Percentiles rank a stretch among this genome's conserved stretches.
Conservation (phyloP, 2,329 filamentous ascomycete species). For the Colletotrichum plurivorum region DNA sequence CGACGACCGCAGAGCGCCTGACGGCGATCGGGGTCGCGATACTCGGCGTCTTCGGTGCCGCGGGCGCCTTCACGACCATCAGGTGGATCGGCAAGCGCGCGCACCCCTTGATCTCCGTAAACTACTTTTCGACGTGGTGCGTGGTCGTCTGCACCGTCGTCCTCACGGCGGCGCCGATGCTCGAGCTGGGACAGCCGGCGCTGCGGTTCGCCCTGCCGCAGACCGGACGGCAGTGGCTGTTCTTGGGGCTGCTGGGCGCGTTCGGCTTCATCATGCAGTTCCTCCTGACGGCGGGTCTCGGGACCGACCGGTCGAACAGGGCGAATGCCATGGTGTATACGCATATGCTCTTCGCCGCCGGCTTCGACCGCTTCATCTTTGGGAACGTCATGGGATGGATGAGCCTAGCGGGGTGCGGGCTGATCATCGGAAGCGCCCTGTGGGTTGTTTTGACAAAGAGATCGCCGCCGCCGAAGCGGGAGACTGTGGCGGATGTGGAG, state of each 20-base stretch:
- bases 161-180: constrained; percentile 66
- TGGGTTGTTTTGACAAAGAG: constrained; percentile 64
- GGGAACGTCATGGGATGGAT: constrained; percentile 64
- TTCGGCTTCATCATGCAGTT: constrained; percentile 91
- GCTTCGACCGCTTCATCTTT: constrained; percentile 67
- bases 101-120: constrained; percentile 87
- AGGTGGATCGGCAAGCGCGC: constrained; percentile 84
- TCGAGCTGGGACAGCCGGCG: constrained; percentile 61
- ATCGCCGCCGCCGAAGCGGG: constrained; percentile 46
- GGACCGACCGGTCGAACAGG: constrained; percentile 76
- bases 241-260: constrained; percentile 77
- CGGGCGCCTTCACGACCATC: constrained; percentile 81
- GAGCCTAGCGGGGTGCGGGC: constrained; percentile 64
- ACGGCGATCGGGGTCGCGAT: constrained; percentile 80
- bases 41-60: constrained; percentile 82
- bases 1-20: constrained; percentile 75
- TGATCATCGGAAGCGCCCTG: constrained; percentile 68
- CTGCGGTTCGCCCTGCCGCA: constrained; percentile 60
- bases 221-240: constrained; percentile 70
- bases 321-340: constrained; percentile 72
- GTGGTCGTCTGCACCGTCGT: constrained; percentile 75
- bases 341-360: constrained; percentile 69
- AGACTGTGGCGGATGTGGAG: constrained; percentile 52
- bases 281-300: constrained; percentile 82
- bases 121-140: constrained; percentile 83